phyloP scores from a whole-genome alignment of 2,329 filamentous ascomycete species.

The Escovopsis sp. region DNA sequence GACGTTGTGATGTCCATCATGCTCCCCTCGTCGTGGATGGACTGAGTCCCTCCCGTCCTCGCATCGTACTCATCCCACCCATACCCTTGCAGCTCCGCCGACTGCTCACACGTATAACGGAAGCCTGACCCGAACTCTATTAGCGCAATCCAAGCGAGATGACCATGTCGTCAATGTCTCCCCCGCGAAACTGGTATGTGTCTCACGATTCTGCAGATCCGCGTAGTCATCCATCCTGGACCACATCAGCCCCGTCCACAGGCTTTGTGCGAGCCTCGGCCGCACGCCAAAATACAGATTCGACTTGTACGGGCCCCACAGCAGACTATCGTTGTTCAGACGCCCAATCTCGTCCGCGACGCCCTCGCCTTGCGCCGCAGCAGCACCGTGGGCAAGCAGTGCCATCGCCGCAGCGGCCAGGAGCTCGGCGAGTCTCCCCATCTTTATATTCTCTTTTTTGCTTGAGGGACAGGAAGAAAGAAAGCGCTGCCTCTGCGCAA shows the following conservation, averaged over 20 bases:
- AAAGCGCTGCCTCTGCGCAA: too few species aligned
- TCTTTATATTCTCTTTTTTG: constrained; percentile 3
- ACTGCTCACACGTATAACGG: constrained; percentile 89
- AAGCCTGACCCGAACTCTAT: constrained; percentile 41
- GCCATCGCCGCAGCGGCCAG: constrained; percentile 12
- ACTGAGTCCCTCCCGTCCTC: constrained; percentile 71
- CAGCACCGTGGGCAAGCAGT: constrained; percentile 12
- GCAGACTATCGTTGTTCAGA: constrained; percentile 63
- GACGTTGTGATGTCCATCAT: constrained; percentile 80
- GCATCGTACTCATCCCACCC: constrained; percentile 97
- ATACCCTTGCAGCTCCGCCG: constrained; percentile 86
- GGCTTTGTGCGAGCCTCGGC: constrained; percentile 64
- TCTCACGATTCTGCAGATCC: constrained; percentile 57
- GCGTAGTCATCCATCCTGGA: constrained; percentile 66
- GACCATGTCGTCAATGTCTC: too few species aligned
- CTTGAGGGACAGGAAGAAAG: too few species aligned
- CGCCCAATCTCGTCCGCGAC: constrained; percentile 32
- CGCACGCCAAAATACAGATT: constrained; percentile 90
- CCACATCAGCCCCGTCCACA: constrained; percentile 81
- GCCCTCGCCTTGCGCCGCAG: constrained; percentile 18
- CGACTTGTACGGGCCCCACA: constrained; percentile 92
- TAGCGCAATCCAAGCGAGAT: too few species aligned
- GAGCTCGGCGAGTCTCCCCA: constrained; percentile 20
- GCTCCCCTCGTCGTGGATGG: constrained; percentile 82
- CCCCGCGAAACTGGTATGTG: too few species aligned